Evolutionary conservation across 768 basidiomycete species (phyloP).

Genomic region (Paxillus involutus): DNA sequence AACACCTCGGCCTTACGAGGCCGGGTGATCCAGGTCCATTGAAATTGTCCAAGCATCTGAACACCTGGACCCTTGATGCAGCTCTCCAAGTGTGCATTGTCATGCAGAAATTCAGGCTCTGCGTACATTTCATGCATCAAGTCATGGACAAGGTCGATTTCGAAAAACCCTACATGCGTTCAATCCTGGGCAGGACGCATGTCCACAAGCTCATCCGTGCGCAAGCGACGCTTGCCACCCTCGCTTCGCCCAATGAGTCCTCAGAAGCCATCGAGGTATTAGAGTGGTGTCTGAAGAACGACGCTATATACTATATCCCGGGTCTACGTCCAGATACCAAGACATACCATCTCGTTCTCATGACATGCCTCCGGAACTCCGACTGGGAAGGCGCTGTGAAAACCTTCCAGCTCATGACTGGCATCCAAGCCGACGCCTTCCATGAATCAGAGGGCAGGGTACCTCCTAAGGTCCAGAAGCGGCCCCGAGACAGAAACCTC

Average conservation of each 20-base stretch:
- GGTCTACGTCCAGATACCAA: conserved; percentile 32
- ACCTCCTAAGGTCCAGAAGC: conserved; percentile 42
- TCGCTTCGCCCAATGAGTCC: conserved; percentile 39
- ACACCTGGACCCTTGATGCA: conserved; percentile 47
- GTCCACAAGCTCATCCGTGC: conserved; percentile 64
- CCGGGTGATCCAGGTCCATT: conserved; percentile 42
- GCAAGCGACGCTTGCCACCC: conserved; percentile 38
- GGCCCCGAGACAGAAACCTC: conserved; percentile 43
- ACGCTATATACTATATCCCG: conserved; percentile 45
- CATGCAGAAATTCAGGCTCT: conserved; percentile 45
- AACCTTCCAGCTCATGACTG: conserved; percentile 73
- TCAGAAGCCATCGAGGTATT: conserved; percentile 55
- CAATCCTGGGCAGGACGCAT: conserved; percentile 49
- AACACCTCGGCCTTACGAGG: conserved; percentile 60
- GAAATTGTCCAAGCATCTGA: conserved; percentile 42
- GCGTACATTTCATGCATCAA: conserved; percentile 58
- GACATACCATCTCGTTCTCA: conserved; percentile 63
- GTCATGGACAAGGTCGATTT: conserved; percentile 44
- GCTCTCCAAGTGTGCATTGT: conserved; percentile 57
- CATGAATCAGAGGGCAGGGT: conserved; percentile 31
- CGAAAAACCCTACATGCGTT: conserved; percentile 30
- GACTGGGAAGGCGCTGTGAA: conserved; percentile 63
- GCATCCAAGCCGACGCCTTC: conserved; percentile 56
- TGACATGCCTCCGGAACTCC: conserved; percentile 58
- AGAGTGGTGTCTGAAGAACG: conserved; percentile 68